Evolutionary conservation across 306 rosid genomes (phyloP), one percentile per base, ranked within the genome.

Genomic region (Cicer arietinum): DNA sequence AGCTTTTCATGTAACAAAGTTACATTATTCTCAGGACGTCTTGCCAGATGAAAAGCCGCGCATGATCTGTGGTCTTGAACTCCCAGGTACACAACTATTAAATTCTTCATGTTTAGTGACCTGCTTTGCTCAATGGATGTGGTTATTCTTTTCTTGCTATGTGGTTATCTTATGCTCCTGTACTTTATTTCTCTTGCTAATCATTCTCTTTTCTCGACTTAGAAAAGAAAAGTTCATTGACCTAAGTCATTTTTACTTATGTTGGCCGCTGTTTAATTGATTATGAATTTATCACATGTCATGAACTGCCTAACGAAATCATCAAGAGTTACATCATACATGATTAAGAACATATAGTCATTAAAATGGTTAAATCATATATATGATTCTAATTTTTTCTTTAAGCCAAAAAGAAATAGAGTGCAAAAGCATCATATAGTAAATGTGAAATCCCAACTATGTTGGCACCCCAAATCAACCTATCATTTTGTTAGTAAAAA

Each of bases 51-150:
- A 89, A 78, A 89, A 89, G 79, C 98, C 98, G 11, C 92, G 98
- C 79, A 69, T 94, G 87, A 79, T 90, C 70, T 84, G 90, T 74
- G 97, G 96, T 68, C 96, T 94, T 78, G 98, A 90, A 81, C 95
- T 94, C 77, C 98, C 97, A 84, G 98, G 98, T 94, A 87, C 42
- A 52, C 50, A 73, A 62, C 53, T 64, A 50, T 4, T 45, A 78
- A 59, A 11, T 30, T 44, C 20, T 76, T 45, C 54, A 20, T 50
- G 64, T 54, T 78, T 50, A 46, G 39, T 40, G 43, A 22, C 60
- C 17, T 57, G 2, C 56, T 54, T 44, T 37, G 63, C 73, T 62
- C 18, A 44, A n/a, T 69, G 54, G 13, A 48, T 30, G 42, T 67
- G 59, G 12, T 80, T 50, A 47, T 50, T 44, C 13, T 35, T 73